A percentile compares a stretch with the other conserved stretches of the same genome.
These are phyloP conservation scores for Erodium trifolium DNA, from an alignment of 441 rosid species.

Conservation along the genomic window DNA sequence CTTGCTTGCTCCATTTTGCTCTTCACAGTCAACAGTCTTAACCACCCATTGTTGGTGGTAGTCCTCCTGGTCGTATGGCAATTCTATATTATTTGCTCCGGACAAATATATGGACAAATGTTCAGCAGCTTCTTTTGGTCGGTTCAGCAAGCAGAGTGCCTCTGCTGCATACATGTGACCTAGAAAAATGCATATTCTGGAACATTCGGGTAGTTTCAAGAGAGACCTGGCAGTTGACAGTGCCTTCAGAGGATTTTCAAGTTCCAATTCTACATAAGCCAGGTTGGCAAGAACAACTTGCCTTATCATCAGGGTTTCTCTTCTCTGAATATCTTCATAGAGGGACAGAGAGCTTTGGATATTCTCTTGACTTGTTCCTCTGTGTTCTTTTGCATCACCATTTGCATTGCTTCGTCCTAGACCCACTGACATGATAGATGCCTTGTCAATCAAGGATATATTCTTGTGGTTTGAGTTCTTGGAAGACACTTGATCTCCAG, in stretches of 20 bases:
- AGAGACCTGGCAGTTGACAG: slow-evolving; percentile 60
- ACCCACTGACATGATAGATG: slow-evolving; percentile 23
- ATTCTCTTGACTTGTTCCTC: slow-evolving; percentile 53
- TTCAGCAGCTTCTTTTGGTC: slow-evolving; percentile 69
- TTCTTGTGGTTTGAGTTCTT: slow-evolving; percentile 33
- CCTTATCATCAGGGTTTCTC: slow-evolving; percentile 52
- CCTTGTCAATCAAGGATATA: slow-evolving; percentile 35
- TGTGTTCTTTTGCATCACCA: slow-evolving; percentile 64
- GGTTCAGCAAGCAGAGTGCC: slow-evolving; percentile 83
- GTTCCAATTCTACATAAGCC: slow-evolving; percentile 78
- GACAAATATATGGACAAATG: slow-evolving; percentile 61
- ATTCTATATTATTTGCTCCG: slow-evolving; percentile 44
- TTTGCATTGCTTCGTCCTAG: slow-evolving; percentile 43
- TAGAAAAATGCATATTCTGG: slow-evolving; percentile 57
- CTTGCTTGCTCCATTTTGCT: slow-evolving; percentile 41
- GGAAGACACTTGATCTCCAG: slow-evolving; percentile 30
- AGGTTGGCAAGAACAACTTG: slow-evolving; percentile 70
- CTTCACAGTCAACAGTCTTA: slow-evolving; percentile 55
- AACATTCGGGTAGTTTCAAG: slow-evolving; percentile 57
- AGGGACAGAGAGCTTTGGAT: slow-evolving; percentile 52
- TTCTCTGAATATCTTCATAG: slow-evolving; percentile 38
- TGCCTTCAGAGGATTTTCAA: slow-evolving; percentile 76
- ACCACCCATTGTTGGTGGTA: slow-evolving; percentile 42
- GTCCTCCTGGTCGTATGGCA: slow-evolving; percentile 70
- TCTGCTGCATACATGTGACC: slow-evolving; percentile 84